phyloP scores from a whole-genome alignment of 257 asterid species.

The Fraxinus cuspidata region DNA sequence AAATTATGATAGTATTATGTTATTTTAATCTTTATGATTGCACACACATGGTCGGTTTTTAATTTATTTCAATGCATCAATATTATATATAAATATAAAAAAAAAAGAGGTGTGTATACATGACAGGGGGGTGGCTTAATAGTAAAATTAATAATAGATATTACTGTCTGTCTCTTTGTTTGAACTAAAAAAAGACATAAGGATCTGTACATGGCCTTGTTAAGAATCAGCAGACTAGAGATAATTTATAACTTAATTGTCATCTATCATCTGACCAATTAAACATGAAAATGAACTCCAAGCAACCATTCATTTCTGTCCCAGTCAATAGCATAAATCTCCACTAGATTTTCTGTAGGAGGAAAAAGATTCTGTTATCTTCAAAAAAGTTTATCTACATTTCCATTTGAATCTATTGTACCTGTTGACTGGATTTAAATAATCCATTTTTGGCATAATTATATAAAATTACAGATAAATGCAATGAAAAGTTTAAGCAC shows the following conservation, averaged over 20 bases:
- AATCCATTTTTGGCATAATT: background rate
- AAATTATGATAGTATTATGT: too few species aligned
- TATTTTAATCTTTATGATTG: too few species aligned
- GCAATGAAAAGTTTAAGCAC: background rate
- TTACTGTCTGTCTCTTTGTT: background rate
- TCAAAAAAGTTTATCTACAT: background rate
- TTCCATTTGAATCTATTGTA: background rate
- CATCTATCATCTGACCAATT: background rate
- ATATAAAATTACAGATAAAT: background rate
- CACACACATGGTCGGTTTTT: too few species aligned
- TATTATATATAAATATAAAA: too few species aligned
- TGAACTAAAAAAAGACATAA: background rate
- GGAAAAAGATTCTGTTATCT: background rate
- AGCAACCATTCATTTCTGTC: background rate
- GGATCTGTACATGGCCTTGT: conserved; percentile 14
- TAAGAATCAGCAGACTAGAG: conserved; percentile 3
- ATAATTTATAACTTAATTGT: background rate
- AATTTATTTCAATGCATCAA: too few species aligned
- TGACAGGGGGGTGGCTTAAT: too few species aligned
- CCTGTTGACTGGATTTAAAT: background rate
- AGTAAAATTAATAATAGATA: background rate
- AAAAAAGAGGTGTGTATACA: too few species aligned
- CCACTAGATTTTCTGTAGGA: background rate
- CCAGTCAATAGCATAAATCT: background rate
- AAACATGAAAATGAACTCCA: background rate